Base-by-base conservation (phyloP, 2,329 filamentous ascomycete species). In the Trichoderma semiorbis region DNA sequence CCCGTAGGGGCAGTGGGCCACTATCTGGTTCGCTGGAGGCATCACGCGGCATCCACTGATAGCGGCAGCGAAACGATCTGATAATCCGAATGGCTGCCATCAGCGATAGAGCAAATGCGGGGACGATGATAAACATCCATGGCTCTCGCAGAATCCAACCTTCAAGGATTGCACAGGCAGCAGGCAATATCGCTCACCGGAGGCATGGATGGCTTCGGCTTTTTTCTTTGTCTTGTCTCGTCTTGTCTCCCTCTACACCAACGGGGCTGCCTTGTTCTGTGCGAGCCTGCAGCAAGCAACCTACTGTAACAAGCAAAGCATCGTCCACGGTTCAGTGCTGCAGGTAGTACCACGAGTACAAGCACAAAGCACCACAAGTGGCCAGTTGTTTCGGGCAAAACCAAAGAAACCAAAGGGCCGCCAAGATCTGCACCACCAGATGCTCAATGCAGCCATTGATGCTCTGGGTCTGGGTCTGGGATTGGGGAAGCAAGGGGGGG, bases 21-120 rank as follows among this genome's bases (percentile, higher is more conserved):
- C 5, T 32, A 32, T 50, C 65, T 68, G 53, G 65, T 34, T 68
- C 24, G 55, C 65, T 68, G 55, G 24, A 32, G 34, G 36, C 65
- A 53, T 60, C 65, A 60, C 34, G 65, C 65, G 55, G 65, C 65
- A 68, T 68, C 65, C 65, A 68, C 65, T 32, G 65, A 68, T 68
- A 68, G 65, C 65, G 55, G 65, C 65, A 60, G 65, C 65, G 32
- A 68, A 68, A 68, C 65, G 34, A 68, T 68, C 60, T 68, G 65
- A 60, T 68, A 68, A 68, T 68, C 65, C 60, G 57, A 58, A 60
- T 66, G 47, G 60, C 7, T 36, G 21, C 39, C 43, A 47, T 34
- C 60, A 53, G 43, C 43, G 53, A 58, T 58, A 58, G n/a, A n/a
- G 32, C 34, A 18, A 5, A 34, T 68, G 65, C 65, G 65, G 65